A percentile compares a stretch with the other conserved stretches of the same genome.
phyloP scores from a whole-genome alignment of 805 yeast genomes.

The Scheffersomyces ergatensis region DNA sequence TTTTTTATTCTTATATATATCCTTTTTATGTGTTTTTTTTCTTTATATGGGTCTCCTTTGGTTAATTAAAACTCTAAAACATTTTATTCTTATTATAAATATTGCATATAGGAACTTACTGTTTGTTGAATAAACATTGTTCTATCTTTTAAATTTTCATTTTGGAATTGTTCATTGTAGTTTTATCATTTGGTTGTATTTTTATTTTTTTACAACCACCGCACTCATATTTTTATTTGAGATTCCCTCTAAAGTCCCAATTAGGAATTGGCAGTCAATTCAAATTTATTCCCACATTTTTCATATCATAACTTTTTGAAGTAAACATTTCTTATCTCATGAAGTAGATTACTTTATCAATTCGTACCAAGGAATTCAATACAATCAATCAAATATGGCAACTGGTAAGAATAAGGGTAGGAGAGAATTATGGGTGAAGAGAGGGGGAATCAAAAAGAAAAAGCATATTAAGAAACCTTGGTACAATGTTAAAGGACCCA shows the following conservation, averaged over 20 bases:
- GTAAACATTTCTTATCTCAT: too few species aligned
- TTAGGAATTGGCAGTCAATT: too few species aligned
- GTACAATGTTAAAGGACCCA: constrained; percentile 96
- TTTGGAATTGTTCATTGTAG: too few species aligned
- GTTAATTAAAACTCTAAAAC: constrained; percentile 7
- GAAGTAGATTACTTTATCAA: too few species aligned
- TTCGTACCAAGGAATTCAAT: too few species aligned
- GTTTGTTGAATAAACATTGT: constrained; percentile 46
- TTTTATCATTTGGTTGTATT: too few species aligned
- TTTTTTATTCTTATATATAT: constrained; percentile 11
- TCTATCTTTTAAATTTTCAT: too few species aligned
- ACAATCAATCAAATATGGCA: constrained; percentile 46
- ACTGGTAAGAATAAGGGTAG: constrained; percentile 84
- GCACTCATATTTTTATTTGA: neutral
- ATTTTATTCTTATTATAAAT: constrained; percentile 6
- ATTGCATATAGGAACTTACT: constrained; percentile 30
- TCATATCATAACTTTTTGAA: too few species aligned
- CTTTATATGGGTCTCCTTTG: constrained; percentile 15
- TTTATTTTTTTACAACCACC: too few species aligned
- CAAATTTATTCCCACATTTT: too few species aligned
- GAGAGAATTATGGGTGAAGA: constrained; percentile 9
- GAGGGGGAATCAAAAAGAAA: constrained; percentile 86
- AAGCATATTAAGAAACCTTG: constrained; percentile 98
- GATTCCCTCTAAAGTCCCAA: neutral
- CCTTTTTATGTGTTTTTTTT: constrained; percentile 5